Evolutionary conservation across 78 protist genomes (phyloP).

Genomic region (Cavenderia fasciculata): DNA sequence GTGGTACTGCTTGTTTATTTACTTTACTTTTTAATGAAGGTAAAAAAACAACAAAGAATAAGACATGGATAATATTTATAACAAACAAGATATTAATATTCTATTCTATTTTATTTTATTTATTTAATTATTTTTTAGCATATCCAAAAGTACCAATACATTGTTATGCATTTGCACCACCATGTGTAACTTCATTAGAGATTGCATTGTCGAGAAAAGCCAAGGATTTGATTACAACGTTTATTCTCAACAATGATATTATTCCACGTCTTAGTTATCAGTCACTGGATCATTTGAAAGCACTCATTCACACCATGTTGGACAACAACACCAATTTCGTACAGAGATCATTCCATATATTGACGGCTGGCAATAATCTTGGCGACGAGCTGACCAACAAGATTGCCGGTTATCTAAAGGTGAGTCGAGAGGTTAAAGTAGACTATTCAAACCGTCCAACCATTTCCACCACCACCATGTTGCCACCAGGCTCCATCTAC

Average conservation of each 20-base stretch:
- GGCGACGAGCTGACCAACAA: conserved; percentile 56
- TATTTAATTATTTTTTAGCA: background rate
- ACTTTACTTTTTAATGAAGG: conserved; percentile 25
- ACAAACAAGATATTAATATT: too few relatives aligned
- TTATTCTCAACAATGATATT: conserved; percentile 68
- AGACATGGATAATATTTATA: too few relatives aligned
- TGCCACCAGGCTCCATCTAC: conserved; percentile 73
- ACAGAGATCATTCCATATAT: conserved; percentile 36
- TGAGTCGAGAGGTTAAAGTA: conserved; percentile 31
- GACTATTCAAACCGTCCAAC: background rate
- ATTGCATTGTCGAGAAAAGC: conserved; percentile 31
- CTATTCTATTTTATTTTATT: too few relatives aligned
- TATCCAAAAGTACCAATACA: conserved; percentile 71
- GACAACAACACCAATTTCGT: conserved; percentile 21
- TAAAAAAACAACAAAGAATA: too few relatives aligned
- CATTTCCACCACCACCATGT: conserved; percentile 8
- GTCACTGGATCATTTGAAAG: conserved; percentile 52
- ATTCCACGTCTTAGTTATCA: conserved; percentile 71
- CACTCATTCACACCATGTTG: conserved; percentile 17
- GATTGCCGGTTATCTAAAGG: conserved; percentile 23
- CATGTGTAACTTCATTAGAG: conserved; percentile 53
- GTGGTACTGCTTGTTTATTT: conserved; percentile 54
- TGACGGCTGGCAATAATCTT: conserved; percentile 58
- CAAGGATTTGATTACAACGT: conserved; percentile 33
- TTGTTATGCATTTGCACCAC: conserved; percentile 78